phyloP scores from a whole-genome alignment of 371 early-diverging fungal genomes.

The Globomyces sp. region DNA sequence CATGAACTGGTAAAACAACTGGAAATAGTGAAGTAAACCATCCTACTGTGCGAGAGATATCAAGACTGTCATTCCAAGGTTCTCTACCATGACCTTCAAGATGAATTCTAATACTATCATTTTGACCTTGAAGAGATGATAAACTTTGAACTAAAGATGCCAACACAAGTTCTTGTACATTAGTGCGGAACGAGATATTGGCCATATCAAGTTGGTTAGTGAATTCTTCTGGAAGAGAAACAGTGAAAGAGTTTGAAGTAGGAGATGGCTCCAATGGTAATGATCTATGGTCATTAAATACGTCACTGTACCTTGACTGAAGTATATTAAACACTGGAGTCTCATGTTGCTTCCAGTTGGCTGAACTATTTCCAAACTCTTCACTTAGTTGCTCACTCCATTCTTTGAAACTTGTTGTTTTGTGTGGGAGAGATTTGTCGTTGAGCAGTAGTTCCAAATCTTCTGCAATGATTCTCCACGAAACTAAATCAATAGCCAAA shows the following conservation, averaged over 20 bases:
- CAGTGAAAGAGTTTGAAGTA: too few species aligned
- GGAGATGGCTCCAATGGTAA: too few species aligned
- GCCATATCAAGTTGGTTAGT: constrained; percentile 11
- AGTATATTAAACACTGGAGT: too few species aligned
- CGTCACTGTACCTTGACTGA: too few species aligned
- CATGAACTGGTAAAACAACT: constrained; percentile 6
- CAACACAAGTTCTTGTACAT: constrained; percentile 19
- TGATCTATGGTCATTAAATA: too few species aligned
- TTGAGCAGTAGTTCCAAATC: constrained; percentile 25
- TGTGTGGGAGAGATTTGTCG: constrained; percentile 19
- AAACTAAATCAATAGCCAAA: constrained; percentile 30
- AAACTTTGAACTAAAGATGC: constrained; percentile 18
- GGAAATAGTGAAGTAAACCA: constrained; percentile 32
- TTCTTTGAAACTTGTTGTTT: constrained; percentile 21
- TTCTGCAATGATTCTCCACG: constrained; percentile 31
- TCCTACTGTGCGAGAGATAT: constrained; percentile 28
- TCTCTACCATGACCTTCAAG: constrained; percentile 33
- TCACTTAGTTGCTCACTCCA: constrained; percentile 16
- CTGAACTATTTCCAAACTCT: too few species aligned
- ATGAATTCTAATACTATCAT: constrained; percentile 14
- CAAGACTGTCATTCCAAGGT: constrained; percentile 19
- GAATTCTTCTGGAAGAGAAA: too few species aligned
- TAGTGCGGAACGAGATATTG: constrained; percentile 18
- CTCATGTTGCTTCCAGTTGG: too few species aligned
- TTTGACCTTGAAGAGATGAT: neutral